A percentile compares a stretch with the other conserved stretches of the same genome.
Evolutionary conservation across 345 rosid genomes (phyloP).

Genomic region (Erodium maritimum): DNA sequence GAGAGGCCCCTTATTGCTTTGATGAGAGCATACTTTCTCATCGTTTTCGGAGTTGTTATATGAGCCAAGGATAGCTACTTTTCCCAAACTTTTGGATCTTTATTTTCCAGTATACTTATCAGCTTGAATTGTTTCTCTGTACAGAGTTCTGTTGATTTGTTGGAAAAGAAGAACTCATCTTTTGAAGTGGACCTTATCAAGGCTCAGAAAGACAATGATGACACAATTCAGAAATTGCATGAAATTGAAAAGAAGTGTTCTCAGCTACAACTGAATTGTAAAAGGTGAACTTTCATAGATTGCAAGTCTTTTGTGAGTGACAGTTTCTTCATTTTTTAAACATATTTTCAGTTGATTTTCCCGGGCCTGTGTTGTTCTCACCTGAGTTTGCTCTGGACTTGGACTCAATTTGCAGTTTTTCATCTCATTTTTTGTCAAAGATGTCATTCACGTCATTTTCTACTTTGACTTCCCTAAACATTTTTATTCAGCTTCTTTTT

Average conservation of each 20-base stretch:
- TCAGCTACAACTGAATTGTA: conserved; percentile 56
- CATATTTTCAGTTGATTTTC: background rate
- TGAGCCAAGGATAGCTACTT: too few relatives aligned
- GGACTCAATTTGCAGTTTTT: background rate
- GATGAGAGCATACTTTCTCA: background rate
- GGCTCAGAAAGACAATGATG: conserved; percentile 42
- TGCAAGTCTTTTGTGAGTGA: conserved; percentile 1
- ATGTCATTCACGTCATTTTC: background rate
- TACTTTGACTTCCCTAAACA: background rate
- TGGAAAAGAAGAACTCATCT: conserved; percentile 57
- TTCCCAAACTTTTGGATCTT: too few relatives aligned
- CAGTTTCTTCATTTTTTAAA: background rate
- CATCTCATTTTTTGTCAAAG: background rate
- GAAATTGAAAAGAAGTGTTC: conserved; percentile 60
- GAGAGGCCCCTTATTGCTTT: background rate
- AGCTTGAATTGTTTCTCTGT: conserved; percentile 2
- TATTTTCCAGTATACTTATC: background rate
- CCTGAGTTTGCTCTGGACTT: background rate
- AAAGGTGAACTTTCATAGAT: conserved; percentile 31
- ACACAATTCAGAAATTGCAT: conserved; percentile 41
- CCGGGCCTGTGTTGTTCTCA: background rate
- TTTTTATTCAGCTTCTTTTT: too few relatives aligned
- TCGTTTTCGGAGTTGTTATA: too few relatives aligned
- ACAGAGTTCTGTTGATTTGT: conserved; percentile 49
- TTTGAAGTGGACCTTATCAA: conserved; percentile 58